Evolutionary conservation across 2,329 filamentous ascomycete species (phyloP).

Genomic region (Calonectria crousiana): DNA sequence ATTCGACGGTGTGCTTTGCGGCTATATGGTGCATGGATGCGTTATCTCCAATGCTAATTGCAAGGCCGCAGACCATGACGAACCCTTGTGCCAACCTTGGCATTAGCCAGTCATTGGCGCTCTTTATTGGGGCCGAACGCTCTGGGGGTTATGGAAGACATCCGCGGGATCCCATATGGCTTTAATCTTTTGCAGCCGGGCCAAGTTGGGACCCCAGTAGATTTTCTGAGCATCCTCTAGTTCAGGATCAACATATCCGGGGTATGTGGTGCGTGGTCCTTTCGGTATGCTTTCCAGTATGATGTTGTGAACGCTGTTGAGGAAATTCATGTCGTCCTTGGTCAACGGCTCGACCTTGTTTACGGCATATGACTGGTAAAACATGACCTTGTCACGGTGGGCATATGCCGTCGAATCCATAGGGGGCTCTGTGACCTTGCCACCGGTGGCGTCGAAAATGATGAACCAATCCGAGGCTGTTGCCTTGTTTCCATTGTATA

Average conservation of each 20-base stretch:
- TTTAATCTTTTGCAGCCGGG: neutral
- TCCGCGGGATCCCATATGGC: neutral
- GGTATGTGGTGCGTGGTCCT: neutral
- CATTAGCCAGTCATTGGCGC: neutral
- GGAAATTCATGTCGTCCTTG: neutral
- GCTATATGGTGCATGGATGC: neutral
- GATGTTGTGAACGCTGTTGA: neutral
- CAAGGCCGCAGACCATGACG: neutral
- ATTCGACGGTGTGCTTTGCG: neutral
- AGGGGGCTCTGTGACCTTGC: constrained; percentile 63
- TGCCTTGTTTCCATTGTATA: neutral
- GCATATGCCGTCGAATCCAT: constrained; percentile 65
- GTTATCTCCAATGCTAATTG: neutral
- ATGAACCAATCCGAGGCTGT: neutral
- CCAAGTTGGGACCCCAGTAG: constrained; percentile 9
- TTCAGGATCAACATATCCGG: neutral
- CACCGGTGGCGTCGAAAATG: constrained; percentile 61
- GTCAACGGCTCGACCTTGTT: neutral
- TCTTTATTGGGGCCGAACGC: neutral
- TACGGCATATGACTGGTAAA: constrained; percentile 63
- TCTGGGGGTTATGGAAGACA: constrained; percentile 1
- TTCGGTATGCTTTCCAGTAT: neutral
- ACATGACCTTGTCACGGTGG: constrained; percentile 68
- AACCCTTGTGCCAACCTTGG: neutral
- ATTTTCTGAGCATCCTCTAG: neutral